Percentiles rank a stretch among this genome's conserved stretches.
Conservation (phyloP, 345 rosid genomes). For the Euphorbia lathyris region DNA sequence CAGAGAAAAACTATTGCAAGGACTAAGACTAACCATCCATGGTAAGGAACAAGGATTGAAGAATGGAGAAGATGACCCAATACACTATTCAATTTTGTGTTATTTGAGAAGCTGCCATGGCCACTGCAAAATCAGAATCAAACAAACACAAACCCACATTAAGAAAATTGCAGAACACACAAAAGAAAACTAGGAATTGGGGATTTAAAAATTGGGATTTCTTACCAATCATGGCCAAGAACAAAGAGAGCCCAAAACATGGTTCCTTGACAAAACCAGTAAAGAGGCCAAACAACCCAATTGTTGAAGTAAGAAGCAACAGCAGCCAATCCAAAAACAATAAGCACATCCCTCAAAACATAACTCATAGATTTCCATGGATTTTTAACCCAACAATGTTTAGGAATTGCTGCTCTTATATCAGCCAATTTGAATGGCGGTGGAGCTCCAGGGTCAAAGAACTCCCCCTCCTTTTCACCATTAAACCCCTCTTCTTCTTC, state of each 20-base stretch:
- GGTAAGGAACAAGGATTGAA: conserved; percentile 85
- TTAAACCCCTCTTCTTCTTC: conserved; percentile 21
- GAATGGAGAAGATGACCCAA: conserved; percentile 89
- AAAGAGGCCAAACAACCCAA: conserved; percentile 88
- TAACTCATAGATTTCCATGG: conserved; percentile 82
- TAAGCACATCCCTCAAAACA: conserved; percentile 68
- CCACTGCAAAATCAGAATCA: conserved; percentile 49
- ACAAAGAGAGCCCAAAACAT: conserved; percentile 99
- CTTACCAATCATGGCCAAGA: conserved; percentile 93
- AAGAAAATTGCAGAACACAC: background rate
- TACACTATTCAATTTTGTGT: conserved; percentile 62
- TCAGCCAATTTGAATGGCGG: conserved; percentile 47
- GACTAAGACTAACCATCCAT: conserved; percentile 66
- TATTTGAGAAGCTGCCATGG: conserved; percentile 86
- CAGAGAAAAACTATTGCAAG: too few species aligned
- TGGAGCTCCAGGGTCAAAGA: conserved; percentile 42
- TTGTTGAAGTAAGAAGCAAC: conserved; percentile 60
- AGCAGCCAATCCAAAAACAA: conserved; percentile 71
- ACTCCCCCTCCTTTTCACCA: conserved; percentile 20
- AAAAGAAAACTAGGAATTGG: too few species aligned
- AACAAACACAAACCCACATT: conserved; percentile 1
- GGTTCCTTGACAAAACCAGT: conserved; percentile 89
- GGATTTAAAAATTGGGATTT: too few species aligned
- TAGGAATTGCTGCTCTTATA: conserved; percentile 81
- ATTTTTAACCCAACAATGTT: conserved; percentile 90